A percentile compares a stretch with the other conserved stretches of the same genome.
Conservation (phyloP, 352 stramenopile genomes). For the Phytophthora brassicae region DNA sequence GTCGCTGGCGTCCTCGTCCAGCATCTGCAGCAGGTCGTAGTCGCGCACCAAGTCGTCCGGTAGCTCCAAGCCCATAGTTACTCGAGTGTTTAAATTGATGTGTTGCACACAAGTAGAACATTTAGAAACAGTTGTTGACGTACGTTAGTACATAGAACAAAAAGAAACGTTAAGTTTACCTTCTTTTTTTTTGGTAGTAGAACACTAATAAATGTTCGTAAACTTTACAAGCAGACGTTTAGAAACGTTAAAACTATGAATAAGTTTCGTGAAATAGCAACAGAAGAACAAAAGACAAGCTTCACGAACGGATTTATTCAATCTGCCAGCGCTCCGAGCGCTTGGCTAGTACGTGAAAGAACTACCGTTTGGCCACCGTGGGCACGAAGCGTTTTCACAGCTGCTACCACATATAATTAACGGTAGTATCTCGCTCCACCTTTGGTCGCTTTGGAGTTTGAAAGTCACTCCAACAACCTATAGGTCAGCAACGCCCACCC, state of each 20-base stretch:
- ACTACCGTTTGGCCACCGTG: constrained; percentile 21
- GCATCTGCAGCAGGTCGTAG: constrained; percentile 44
- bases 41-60: constrained; percentile 35
- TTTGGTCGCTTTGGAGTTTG: too few species aligned
- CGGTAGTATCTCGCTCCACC: constrained; percentile 27
- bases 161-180: too few species aligned
- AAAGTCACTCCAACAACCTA: too few species aligned
- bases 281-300: neutral
- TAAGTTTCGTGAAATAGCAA: neutral
- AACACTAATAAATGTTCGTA: too few species aligned
- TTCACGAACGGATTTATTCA: constrained; percentile 17
- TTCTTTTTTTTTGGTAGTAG: too few species aligned
- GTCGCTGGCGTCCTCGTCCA: constrained; percentile 23
- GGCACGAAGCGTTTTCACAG: constrained; percentile 34
- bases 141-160: too few species aligned
- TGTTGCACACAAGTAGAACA: too few species aligned
- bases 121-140: too few species aligned
- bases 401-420: constrained; percentile 34
- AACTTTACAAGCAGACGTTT: too few species aligned
- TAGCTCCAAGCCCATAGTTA: constrained; percentile 33
- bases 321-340: constrained; percentile 11
- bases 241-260: too few species aligned
- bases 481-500: too few species aligned
- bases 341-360: constrained; percentile 1
- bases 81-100: too few species aligned